Evolutionary conservation across 2,329 filamentous ascomycete species (phyloP).

Genomic region (Proliferodiscus dingleyae): DNA sequence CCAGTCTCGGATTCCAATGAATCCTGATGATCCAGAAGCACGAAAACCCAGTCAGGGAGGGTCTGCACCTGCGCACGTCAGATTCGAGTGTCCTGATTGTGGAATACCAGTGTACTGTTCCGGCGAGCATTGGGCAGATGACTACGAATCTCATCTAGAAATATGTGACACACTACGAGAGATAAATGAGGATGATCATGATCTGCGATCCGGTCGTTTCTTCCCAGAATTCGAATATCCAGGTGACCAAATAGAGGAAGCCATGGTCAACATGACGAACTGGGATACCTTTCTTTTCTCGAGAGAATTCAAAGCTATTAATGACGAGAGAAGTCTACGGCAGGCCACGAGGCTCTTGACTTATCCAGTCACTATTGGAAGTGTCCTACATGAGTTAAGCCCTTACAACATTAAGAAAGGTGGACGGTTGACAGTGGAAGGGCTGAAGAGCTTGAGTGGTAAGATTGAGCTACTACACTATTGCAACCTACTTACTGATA

Average conservation of each 20-base stretch:
- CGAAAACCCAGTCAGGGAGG: slow-evolving; percentile 50
- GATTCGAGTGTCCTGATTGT: slow-evolving; percentile 95
- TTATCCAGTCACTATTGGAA: slow-evolving; percentile 88
- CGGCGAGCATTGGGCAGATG: slow-evolving; percentile 91
- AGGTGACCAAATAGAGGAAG: slow-evolving; percentile 83
- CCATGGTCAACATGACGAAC: slow-evolving; percentile 93
- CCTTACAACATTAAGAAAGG: slow-evolving; percentile 77
- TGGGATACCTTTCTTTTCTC: slow-evolving; percentile 98
- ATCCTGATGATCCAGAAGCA: slow-evolving; percentile 59
- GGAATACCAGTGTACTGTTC: slow-evolving; percentile 91
- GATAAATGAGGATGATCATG: slow-evolving; percentile 98
- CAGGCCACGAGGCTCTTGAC: slow-evolving; percentile 91
- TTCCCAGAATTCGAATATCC: slow-evolving; percentile 95
- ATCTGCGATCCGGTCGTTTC: slow-evolving; percentile 80
- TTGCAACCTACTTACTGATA: slow-evolving; percentile 12
- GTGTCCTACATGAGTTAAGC: slow-evolving; percentile 88
- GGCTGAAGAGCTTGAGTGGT: slow-evolving; percentile 91
- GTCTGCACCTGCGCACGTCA: slow-evolving; percentile 72
- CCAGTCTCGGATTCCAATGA: slow-evolving; percentile 63
- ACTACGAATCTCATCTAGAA: slow-evolving; percentile 88
- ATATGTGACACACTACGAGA: slow-evolving; percentile 87
- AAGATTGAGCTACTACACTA: slow-evolving; percentile 34
- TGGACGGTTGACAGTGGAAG: slow-evolving; percentile 77
- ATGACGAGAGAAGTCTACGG: slow-evolving; percentile 83
- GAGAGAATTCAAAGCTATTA: slow-evolving; percentile 83